phyloP scores from a whole-genome alignment of 805 yeast genomes.

The Nadsonia fulvescens region DNA sequence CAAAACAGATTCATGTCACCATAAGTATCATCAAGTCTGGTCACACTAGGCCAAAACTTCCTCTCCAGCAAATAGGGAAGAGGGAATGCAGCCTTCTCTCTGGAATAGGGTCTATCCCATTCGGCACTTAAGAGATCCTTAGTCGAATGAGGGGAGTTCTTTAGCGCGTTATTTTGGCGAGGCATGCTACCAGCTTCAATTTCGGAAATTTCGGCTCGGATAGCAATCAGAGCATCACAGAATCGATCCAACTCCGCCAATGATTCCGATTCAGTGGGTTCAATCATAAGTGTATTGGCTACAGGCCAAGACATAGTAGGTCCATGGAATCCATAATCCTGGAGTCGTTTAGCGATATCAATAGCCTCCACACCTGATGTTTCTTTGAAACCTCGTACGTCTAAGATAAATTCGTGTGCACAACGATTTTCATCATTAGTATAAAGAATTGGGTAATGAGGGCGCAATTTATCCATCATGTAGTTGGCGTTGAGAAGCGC shows the following conservation, averaged over 20 bases:
- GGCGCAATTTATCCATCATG: constrained; percentile 64
- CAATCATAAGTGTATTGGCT: constrained; percentile 93
- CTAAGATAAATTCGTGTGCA: constrained; percentile 93
- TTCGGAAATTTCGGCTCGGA: constrained; percentile 64
- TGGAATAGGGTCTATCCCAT: constrained; percentile 82
- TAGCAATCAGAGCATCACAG: constrained; percentile 69
- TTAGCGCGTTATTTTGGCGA: constrained; percentile 34
- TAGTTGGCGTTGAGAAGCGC: constrained; percentile 94
- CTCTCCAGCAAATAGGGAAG: constrained; percentile 48
- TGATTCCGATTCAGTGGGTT: constrained; percentile 93
- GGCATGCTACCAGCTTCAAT: constrained; percentile 46
- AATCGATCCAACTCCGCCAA: constrained; percentile 78
- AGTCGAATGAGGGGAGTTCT: constrained; percentile 84
- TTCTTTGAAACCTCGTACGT: constrained; percentile 66
- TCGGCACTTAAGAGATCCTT: constrained; percentile 53
- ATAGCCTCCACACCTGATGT: constrained; percentile 73
- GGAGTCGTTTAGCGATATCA: constrained; percentile 90
- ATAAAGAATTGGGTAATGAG: constrained; percentile 61
- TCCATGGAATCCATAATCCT: constrained; percentile 97
- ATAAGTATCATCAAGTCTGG: constrained; percentile 83
- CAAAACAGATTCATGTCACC: constrained; percentile 88
- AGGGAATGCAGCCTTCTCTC: constrained; percentile 91
- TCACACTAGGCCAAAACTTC: constrained; percentile 92
- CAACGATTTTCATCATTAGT: constrained; percentile 52
- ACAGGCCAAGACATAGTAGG: constrained; percentile 99